Evolutionary conservation across 108 stramenopile genomes (phyloP), one percentile per base, ranked within the genome.

Genomic region (Chaetoceros tenuissimus): DNA sequence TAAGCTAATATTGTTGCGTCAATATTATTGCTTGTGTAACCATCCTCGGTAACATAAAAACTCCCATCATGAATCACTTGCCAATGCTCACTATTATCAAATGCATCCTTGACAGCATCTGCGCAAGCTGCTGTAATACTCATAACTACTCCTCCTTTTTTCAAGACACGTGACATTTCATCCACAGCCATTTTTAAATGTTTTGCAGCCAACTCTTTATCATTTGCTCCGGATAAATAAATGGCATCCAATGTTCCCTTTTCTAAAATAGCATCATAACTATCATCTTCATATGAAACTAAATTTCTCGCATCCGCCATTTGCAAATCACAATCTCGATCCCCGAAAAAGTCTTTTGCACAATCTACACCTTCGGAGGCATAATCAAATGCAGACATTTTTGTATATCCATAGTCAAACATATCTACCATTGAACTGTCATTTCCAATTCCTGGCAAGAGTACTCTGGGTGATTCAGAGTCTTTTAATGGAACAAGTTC

Each of bases 11-110:
- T 55, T 23, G 74, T 76, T 7, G 74, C 80, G 49, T 81, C 78
- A 40, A 85, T 51, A 53, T 81, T 85, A 55, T 79, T 85, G 45
- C 80, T 81, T 2, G 79, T 63, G 31, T 74, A 85, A 16, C 80
- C 79, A 63, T 84, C 77, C 26, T 76, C 67, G 17, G 79, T 84
- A 0, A 77, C 67, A 54, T 67, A 68, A 3, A 77, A 27, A 10
- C 46, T 60, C 0, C 75, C 75, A 65, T 77, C 72, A 52, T 65
- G 62, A 57, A 22, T 60, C 26, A 10, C 20, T 2, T 17, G 17
- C 46, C 46, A 48, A 20, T 28, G 7, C 5, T 2, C 8, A 2
- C 51, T 20, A 0, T 16, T 48, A 29, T 69, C 64, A 59, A 68
- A 81, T 25, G 59, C 40, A 25, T 30, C 40, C 34, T 67, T 60